Evolutionary conservation across 2,329 filamentous ascomycete species (phyloP), one percentile per base, ranked within the genome.

Genomic region (Lachnellula arida): DNA sequence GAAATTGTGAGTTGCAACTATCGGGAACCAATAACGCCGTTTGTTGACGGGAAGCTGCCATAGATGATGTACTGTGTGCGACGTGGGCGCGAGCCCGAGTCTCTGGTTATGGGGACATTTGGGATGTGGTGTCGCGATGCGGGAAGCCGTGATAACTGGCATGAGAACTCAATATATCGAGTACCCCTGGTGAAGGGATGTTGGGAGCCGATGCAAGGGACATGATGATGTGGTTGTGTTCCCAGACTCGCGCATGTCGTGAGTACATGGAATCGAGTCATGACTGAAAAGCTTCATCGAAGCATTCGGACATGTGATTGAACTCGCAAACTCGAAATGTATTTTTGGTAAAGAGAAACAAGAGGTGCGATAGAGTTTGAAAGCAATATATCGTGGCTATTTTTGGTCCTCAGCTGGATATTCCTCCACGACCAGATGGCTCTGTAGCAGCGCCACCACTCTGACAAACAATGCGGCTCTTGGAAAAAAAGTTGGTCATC

Each of bases 381-480:
- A 12, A 32, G 28, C 9, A 32, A 32, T 32, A 32, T 32, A 46
- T 46, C 42, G 7, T 12, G 14, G 22, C 40, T 51, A 53, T 54
- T 48, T 51, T 35, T 22, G 42, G 47, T 19, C 46, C 25, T 46
- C 42, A 44, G 42, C 42, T 32, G 25, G 25, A 28, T 28, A 32
- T 9, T 32, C 28, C 25, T 28, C 25, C 14, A 40, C 39, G 5
- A n/a, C 17, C 12, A 42, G 39, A 7, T 42, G 28, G 28, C 28
- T 32, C 28, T 32, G 9, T 32, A 32, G 28, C 28, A 12, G 5
- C 17, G 22, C 17, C 42, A 23, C 42, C 42, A 25, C 52, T 37
- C 8, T 32, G 39, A 28, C 23, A 32, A 46, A 53, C 52, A 55
- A 52, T 55, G 52, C 52, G 56, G 56, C 52, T 55, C 56, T 52